Evolutionary conservation across 2,329 filamentous ascomycete genomes (phyloP), one percentile per base, ranked within the genome.

Genomic region (Sarocladiaceae sp.): DNA sequence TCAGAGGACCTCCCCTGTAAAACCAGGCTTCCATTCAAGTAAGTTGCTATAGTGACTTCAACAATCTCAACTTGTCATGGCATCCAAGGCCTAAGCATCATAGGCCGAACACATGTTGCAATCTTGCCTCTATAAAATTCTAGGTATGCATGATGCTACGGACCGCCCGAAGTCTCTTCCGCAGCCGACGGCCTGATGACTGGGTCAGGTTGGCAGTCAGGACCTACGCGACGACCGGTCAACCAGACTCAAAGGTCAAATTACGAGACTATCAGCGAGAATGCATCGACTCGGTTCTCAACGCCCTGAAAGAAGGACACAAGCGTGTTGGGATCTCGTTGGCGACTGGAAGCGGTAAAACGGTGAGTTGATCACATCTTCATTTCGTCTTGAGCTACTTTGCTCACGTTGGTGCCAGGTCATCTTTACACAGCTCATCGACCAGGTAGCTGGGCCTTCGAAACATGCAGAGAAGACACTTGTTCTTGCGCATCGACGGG

Each of bases 371-470:
- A 10, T 13, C 33, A 43, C 11, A 31, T 11, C 18, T 18, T 19
- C 3, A 11, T 33, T 23, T n/a, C 33, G 24, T 5, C 18, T 18
- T 6, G 3, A 19, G 20, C 19, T n/a, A 9, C n/a, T 24, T 29
- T 16, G 19, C 15, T 34, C 27, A 34, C 6, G n/a, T 20, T 18
- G 19, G 6, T 29, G 18, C 13, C 52, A 88, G 85, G 83, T 98
- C 58, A 90, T 98, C 55, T 98, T 98, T 67, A 97, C 91, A 11
- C 89, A 95, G 60, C 75, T 98, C 35, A 95, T 98, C 50, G 81
- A 87, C 55, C 83, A 86, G 47, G 72, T 97, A 5, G 42, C 63
- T 70, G 43, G 65, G 82, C 5, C 48, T 51, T 27, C 70, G 69
- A 10, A 68, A 70, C 43, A 60, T 23, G 59, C 67, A 48, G 83